Evolutionary conservation across 495 filamentous ascomycete species (phyloP), one percentile per base, ranked within the genome.

Genomic region (Xylaria cubensis): DNA sequence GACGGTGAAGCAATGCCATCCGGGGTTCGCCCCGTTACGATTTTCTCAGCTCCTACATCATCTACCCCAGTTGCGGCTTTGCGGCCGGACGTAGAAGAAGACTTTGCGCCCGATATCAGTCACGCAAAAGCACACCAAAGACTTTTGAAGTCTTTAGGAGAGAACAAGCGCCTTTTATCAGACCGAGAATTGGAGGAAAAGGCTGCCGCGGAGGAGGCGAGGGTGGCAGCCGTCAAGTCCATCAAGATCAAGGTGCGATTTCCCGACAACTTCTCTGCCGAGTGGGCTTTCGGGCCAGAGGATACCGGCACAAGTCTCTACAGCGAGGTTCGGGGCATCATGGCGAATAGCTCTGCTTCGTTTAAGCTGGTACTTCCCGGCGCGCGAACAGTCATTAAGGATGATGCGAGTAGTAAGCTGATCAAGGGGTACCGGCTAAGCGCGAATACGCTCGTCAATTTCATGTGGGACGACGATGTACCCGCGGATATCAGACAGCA

Each of bases 121-220:
- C 94, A 98, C 73, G 93, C 93, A 39, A 92, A 95, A 75, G 83
- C 89, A 13, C 92, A 95, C 74, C 94, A 98, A 80, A 85, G 88
- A 39, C 86, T 90, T 21, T 90, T 98, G 9, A 85, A 88, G 62
- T 79, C 84, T 29, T 82, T 84, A 8, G 86, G 88, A 32, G 89
- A 88, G 36, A 93, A 94, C 78, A 88, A 87, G 73, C 91, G 92
- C 19, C 85, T 94, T 8, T 86, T 85, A 4, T 92, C 91, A 9
- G 91, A 94, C 73, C 86, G 84, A 24, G 92, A 94, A 74, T 81
- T 91, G 62, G 89, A 87, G 41, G 86, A 85, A 44, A 85, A 85
- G 59, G 89, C 87, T 53, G 81, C 82, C 0, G 89, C 81, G 21
- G 88, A 90, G 46, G 87, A 88, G 39, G 88, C 90, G 44, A 87